phyloP scores from a whole-genome alignment of 139 green algal species.

The Coccomyxa sp. region DNA sequence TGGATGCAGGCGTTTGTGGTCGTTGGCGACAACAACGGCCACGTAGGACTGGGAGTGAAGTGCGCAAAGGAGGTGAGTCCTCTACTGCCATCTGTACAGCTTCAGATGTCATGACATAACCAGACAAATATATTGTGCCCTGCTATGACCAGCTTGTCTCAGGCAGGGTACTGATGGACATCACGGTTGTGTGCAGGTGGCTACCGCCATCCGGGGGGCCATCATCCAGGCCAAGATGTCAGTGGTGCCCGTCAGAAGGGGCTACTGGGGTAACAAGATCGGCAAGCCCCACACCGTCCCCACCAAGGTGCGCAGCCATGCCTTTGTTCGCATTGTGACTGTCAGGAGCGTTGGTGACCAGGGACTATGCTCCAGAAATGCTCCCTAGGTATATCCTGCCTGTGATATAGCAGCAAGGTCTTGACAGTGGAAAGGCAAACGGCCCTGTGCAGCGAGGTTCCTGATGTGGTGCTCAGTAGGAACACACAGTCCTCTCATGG shows the following conservation, averaged over 20 bases:
- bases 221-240: slow-evolving; percentile 98
- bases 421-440: no score
- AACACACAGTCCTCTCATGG: no score
- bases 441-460: no score
- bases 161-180: not conserved
- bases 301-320: slow-evolving; percentile 60
- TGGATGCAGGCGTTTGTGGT: slow-evolving; percentile 88
- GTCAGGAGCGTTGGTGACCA: no score
- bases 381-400: no score
- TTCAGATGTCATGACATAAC: no score
- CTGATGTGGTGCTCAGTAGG: no score
- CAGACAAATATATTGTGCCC: no score
- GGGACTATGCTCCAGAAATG: no score
- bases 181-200: slow-evolving; percentile 55
- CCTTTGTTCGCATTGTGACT: no score
- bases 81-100: not conserved
- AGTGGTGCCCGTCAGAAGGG: slow-evolving; percentile 88
- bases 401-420: no score
- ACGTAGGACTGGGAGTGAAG: slow-evolving; percentile 98
- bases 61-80: slow-evolving; percentile 96
- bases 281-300: slow-evolving; percentile 82
- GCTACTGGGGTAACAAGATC: slow-evolving; percentile 99
- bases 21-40: slow-evolving; percentile 97
- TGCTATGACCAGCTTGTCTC: no score
- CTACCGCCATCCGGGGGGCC: slow-evolving; percentile 95